These are phyloP conservation scores for Casuarina equisetifolia DNA, from an alignment of 306 rosid genomes.

Conservation along the genomic window DNA sequence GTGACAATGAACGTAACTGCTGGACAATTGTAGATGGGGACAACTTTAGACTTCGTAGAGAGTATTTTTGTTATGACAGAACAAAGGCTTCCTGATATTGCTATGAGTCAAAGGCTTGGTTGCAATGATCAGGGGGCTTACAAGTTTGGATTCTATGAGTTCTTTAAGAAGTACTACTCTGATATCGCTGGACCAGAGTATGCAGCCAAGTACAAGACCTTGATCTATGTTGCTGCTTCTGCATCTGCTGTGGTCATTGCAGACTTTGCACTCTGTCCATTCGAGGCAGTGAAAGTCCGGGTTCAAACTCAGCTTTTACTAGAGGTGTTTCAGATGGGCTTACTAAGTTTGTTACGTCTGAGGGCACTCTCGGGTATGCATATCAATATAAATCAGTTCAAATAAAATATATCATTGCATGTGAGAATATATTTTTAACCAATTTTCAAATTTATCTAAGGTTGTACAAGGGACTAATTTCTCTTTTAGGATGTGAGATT, in stretches of 20 bases:
- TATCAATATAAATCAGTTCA: neutral
- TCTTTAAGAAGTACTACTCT: constrained; percentile 90
- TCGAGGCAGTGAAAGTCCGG: constrained; percentile 96
- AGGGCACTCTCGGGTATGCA: constrained; percentile 84
- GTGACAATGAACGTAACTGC: constrained; percentile 88
- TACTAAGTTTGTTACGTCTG: constrained; percentile 82
- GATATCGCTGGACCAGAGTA: constrained; percentile 95
- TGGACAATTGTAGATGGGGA: constrained; percentile 93
- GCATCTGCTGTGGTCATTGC: constrained; percentile 98
- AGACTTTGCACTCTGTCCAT: constrained; percentile 85
- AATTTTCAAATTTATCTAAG: constrained; percentile 44
- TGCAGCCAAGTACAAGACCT: constrained; percentile 83
- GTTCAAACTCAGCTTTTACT: constrained; percentile 98
- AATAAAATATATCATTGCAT: neutral
- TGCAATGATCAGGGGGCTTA: constrained; percentile 97
- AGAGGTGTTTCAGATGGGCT: constrained; percentile 89
- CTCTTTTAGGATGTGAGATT: constrained; percentile 98
- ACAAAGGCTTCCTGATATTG: constrained; percentile 57
- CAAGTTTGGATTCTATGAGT: constrained; percentile 94
- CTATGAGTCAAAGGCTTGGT: constrained; percentile 62
- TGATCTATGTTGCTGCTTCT: constrained; percentile 97
- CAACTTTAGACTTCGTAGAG: constrained; percentile 84
- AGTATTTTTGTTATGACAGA: constrained; percentile 80
- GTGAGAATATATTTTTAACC: constrained; percentile 21
- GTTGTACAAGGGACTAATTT: constrained; percentile 93